Evolutionary conservation across 495 filamentous ascomycete species (phyloP), one percentile per base, ranked within the genome.

Genomic region (Penicillium turbatum): DNA sequence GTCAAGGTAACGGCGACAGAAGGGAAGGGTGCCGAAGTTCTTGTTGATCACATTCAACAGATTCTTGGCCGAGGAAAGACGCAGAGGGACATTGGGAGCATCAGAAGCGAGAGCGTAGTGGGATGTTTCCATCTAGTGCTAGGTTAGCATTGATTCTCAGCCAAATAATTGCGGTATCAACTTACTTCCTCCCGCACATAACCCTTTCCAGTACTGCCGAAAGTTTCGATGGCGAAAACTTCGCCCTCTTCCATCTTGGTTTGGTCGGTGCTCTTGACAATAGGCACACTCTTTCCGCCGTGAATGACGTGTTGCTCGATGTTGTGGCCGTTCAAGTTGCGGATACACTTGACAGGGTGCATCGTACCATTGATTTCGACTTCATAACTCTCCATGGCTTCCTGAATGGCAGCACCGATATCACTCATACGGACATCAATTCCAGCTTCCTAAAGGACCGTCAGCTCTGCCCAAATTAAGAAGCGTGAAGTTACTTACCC

Each of bases 201-300:
- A 45, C 86, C 91, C 68, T 89, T 92, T 59, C 91, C 91, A 50
- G 91, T 96, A 74, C 86, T 92, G 44, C 91, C 91, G 61, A 95
- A 96, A 7, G 91, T 95, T 69, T 95, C 91, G 57, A 96, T 95
- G 39, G 91, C 91, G 66, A 92, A 96, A 11, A 88, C 82, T 64
- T 96, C 91, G 19, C 90, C 90, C 68, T 95, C 91, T 75, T 95
- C 91, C 91, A 96, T 96, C 73, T 88, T 91, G 31, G 88, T 92
- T 60, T 80, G 78, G 59, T 91, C 86, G 50, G 74, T 77, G 51
- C 79, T 82, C 75, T 95, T 95, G 27, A 95, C 87, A 58, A 95
- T 92, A 6, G 91, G 91, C 32, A 96, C 86, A 69, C 86, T 90
- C 79, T 95, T 96, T 35, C 77, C 80, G 49, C 91, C 90, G 70